Base-by-base conservation (phyloP, 257 asterid species). In the Ajuga chamaepitys region DNA sequence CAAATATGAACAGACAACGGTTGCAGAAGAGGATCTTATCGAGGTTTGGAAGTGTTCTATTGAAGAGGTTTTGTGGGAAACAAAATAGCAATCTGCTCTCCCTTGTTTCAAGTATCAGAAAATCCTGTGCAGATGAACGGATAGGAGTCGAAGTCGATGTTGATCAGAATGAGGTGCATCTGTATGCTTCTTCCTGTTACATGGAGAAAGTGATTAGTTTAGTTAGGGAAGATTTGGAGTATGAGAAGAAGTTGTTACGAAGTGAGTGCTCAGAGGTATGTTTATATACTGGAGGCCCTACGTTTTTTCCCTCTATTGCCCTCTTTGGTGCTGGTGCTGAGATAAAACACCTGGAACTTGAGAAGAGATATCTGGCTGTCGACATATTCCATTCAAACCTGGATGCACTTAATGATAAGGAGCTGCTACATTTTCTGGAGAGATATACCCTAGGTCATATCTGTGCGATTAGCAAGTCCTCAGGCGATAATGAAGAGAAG, bases 301-400 rank as follows among this genome's bases (percentile, higher is more conserved):
- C 74, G 1, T 85, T 62, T 35, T 67, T 81, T 10, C 80, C 96
- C 38, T 78, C 95, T 32, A 20, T 81, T 54, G 96, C 96, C 42
- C 88, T 94, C 38, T 83, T 94, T 65, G 99, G 99, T 64, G 88
- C 95, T 78, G 99, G 99, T 67, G 97, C 93, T 34, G 80, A 80
- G 83, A 85, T 94, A 70, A 88, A 81, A 73, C 92, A 90, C 74
- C 80, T 94, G 80, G 99, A 94, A 81, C 88, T 94, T 59, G 87
- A 90, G 60, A 86, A 86, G 78, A 78, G 89, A 80, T 75, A 67
- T 71, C 77, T 94, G 83, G 82, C 88, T 30, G 95, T 94, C 25
- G 97, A 94, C 62, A 52, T 94, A 70, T 81, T 70, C 55, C 89
- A 75, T 70, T 77, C 96, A 32, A 65, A 70, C 62, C 64, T 55